Base-by-base conservation (phyloP, 352 stramenopile genomes). In the Globisporangium echinulatum region DNA sequence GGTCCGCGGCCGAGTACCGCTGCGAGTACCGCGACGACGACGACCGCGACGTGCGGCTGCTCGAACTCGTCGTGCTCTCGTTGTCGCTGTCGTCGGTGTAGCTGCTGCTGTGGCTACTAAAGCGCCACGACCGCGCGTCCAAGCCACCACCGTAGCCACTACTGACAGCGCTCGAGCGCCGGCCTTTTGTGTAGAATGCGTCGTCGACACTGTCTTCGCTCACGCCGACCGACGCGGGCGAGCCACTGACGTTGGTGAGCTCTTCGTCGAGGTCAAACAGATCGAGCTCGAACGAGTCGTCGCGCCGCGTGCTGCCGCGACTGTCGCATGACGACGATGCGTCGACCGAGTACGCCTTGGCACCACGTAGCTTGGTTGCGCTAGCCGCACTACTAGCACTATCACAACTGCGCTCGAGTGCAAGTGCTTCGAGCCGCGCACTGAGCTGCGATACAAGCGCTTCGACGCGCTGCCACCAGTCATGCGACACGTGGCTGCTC, bases 401-500 rank as follows among this genome's bases (percentile, higher is more conserved):
- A 56, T 75, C 80, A 13, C 59, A 63, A 51, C 74, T 68, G 5
- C 67, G 77, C 52, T 80, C 78, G 19, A 69, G 44, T 8, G 74
- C 71, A 4, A 90, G 50, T 10, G 75, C 69, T 55, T 88, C 76
- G 7, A 90, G 67, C 5, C 75, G 76, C 15, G 61, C 56, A 46
- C 71, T 74, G 37, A 86, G 76, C 15, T 75, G 67, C 2, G 50
- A 62, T 7, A 82, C 56, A 36, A 87, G 51, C 7, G 65, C 49
- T 4, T 71, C 64, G 49, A 86, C 51, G 15, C 46, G 64, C 0
- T 67, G 56, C 63, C 80, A 74, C 80, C 78, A 90, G 7, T 88
- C 80, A 14, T 70, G 71, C 5, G 80, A 87, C 25, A 88, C 74
- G 54, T 87, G 71, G 67, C 74, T 85, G 62, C 72, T 85, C 0